Evolutionary conservation across 148 eudicot genomes (phyloP).

Genomic region (Hydrangea macrophylla): DNA sequence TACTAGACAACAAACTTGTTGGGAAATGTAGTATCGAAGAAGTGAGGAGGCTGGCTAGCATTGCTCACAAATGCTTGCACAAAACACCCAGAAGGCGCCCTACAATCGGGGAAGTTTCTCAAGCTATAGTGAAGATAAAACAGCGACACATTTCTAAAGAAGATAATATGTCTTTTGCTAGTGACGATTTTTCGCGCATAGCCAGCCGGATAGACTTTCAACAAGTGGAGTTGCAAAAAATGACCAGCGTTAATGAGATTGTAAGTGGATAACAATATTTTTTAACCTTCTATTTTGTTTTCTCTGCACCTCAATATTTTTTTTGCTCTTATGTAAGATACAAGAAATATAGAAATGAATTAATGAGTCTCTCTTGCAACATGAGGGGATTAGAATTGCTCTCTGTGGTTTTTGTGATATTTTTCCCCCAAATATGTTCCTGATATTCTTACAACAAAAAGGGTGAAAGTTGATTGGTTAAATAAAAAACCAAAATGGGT

Average conservation of each 20-base stretch:
- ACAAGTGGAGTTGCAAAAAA: slow-evolving; percentile 60
- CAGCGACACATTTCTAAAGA: slow-evolving; percentile 57
- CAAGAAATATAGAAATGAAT: neutral
- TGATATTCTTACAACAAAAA: too few species aligned
- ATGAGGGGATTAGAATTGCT: too few species aligned
- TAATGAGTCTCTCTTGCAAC: neutral
- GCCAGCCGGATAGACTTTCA: slow-evolving; percentile 64
- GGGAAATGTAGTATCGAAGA: slow-evolving; percentile 63
- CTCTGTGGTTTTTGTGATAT: too few species aligned
- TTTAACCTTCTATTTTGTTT: neutral
- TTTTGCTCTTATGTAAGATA: too few species aligned
- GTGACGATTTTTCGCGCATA: slow-evolving; percentile 47
- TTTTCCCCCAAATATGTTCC: too few species aligned
- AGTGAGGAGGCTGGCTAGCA: slow-evolving; percentile 60
- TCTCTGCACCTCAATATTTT: neutral
- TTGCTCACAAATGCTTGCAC: slow-evolving; percentile 80
- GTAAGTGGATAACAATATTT: slow-evolving; percentile 13
- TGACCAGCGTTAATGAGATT: slow-evolving; percentile 54
- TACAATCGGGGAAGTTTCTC: slow-evolving; percentile 69
- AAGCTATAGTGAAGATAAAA: slow-evolving; percentile 58
- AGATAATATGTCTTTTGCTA: slow-evolving; percentile 60
- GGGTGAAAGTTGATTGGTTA: too few species aligned
- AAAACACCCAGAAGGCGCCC: slow-evolving; percentile 82
- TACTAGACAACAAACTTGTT: slow-evolving; percentile 61
- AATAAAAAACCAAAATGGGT: too few species aligned